Evolutionary conservation across 2,329 filamentous ascomycete genomes (phyloP).

Genomic region (Aspergillus versicolor): DNA sequence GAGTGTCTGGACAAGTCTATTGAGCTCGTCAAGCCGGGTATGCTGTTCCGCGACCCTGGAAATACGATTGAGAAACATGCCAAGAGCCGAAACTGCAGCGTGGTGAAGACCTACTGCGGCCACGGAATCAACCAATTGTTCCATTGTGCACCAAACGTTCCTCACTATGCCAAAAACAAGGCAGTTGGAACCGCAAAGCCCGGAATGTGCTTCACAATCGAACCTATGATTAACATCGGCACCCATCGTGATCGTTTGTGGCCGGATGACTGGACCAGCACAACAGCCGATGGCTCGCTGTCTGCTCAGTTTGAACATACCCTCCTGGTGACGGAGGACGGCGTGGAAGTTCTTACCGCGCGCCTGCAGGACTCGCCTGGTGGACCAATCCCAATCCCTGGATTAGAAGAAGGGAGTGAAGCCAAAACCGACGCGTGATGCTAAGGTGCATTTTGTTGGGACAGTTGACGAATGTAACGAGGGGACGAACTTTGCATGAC

Average conservation of each 20-base stretch:
- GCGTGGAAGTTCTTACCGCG: constrained; percentile 78
- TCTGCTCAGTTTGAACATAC: constrained; percentile 97
- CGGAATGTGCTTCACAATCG: constrained; percentile 98
- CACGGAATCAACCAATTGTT: constrained; percentile 94
- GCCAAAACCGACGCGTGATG: constrained; percentile 23
- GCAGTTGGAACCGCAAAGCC: constrained; percentile 89
- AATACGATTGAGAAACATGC: constrained; percentile 95
- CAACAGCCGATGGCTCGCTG: constrained; percentile 81
- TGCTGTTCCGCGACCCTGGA: constrained; percentile 87
- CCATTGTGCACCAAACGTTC: constrained; percentile 90
- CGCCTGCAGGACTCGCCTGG: constrained; percentile 71
- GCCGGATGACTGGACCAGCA: constrained; percentile 98
- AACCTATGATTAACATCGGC: constrained; percentile 95
- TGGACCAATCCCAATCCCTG: constrained; percentile 64
- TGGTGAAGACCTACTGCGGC: constrained; percentile 93
- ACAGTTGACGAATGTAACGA: constrained; percentile 12
- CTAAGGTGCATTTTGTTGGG: constrained; percentile 3
- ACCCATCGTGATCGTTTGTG: constrained; percentile 91
- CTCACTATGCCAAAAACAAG: constrained; percentile 98
- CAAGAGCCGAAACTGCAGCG: constrained; percentile 79
- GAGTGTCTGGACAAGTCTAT: constrained; percentile 91
- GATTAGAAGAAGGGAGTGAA: constrained; percentile 15
- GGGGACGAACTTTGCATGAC: constrained; percentile 5
- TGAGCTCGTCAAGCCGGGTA: constrained; percentile 87
- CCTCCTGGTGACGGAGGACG: constrained; percentile 76